Conservation (phyloP, 2,329 filamentous ascomycete genomes). For the Scopulariopsis brevicaulis region DNA sequence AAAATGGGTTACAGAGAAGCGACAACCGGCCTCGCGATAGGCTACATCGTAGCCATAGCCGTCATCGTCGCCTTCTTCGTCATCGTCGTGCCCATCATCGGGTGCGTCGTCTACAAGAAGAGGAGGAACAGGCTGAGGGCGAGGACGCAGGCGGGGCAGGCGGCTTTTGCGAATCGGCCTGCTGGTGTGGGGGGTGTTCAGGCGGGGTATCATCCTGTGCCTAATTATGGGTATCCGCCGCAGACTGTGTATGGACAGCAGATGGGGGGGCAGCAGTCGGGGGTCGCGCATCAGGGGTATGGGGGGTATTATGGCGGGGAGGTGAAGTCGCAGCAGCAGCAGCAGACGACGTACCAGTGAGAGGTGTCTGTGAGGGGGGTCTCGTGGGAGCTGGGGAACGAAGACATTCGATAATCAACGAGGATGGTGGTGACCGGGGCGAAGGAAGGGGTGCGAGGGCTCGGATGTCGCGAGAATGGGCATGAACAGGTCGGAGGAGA, state of each 20-base stretch:
- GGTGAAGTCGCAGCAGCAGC: not conserved
- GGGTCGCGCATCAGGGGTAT: not conserved
- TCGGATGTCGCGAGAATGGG: no score
- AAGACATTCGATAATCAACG: no score
- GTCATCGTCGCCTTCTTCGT: conserved; percentile 4
- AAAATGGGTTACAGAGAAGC: not conserved
- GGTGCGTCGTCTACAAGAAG: conserved; percentile 2
- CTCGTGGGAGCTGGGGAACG: no score
- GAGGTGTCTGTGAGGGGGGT: not conserved
- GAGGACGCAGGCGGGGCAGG: not conserved
- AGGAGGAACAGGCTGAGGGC: conserved; percentile 1
- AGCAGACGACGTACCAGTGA: not conserved
- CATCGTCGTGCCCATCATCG: conserved; percentile 4
- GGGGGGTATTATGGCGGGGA: not conserved
- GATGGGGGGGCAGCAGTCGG: not conserved
- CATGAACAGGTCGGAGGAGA: no score
- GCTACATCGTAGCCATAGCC: conserved; percentile 4
- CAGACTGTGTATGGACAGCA: not conserved
- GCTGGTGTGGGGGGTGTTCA: not conserved
- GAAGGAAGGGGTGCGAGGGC: no score
- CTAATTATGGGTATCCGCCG: not conserved
- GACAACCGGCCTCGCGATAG: conserved; percentile 1
- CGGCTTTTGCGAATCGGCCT: not conserved
- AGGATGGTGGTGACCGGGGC: no score
- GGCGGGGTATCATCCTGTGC: not conserved